These are phyloP conservation scores for Plasmopara muralis DNA, from an alignment of 352 stramenopile species.

Conservation along the genomic window DNA sequence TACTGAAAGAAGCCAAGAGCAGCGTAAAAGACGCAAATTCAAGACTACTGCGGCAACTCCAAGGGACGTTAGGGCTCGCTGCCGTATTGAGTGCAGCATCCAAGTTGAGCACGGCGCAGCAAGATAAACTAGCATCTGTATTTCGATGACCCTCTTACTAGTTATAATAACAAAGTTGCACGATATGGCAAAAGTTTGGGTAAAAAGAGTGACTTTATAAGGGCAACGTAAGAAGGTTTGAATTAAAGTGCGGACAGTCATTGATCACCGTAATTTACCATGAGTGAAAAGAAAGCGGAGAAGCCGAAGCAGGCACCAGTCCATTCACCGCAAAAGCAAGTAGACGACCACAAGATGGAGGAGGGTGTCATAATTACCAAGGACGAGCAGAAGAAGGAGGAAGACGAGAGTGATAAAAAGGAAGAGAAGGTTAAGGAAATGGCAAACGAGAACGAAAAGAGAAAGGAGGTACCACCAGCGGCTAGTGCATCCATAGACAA, in stretches of 20 bases:
- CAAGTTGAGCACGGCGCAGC: conserved; percentile 48
- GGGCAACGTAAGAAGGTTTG: no score
- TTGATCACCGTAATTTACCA: no score
- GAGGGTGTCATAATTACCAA: background rate
- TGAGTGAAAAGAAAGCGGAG: conserved; percentile 1
- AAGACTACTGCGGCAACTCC: conserved; percentile 31
- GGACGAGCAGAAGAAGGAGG: conserved; percentile 2
- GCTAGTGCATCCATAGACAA: background rate
- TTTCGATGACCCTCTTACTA: conserved; percentile 22
- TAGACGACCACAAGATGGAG: conserved; percentile 11
- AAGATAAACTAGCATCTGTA: conserved; percentile 45
- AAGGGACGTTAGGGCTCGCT: conserved; percentile 12
- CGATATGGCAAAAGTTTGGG: no score
- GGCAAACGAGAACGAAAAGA: background rate
- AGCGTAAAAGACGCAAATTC: conserved; percentile 60
- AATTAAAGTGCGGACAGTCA: no score
- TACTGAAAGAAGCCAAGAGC: conserved; percentile 72
- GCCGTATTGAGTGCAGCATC: conserved; percentile 19
- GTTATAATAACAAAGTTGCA: no score
- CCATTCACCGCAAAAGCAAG: conserved; percentile 2
- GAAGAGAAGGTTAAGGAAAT: conserved; percentile 6
- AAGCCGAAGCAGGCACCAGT: background rate
- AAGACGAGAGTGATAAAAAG: conserved; percentile 3
- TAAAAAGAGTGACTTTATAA: no score
- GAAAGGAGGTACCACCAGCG: background rate